Evolutionary conservation across 1,284 basidiomycete genomes (phyloP), one percentile per base, ranked within the genome.

Genomic region (Trichosporon coremiiforme): DNA sequence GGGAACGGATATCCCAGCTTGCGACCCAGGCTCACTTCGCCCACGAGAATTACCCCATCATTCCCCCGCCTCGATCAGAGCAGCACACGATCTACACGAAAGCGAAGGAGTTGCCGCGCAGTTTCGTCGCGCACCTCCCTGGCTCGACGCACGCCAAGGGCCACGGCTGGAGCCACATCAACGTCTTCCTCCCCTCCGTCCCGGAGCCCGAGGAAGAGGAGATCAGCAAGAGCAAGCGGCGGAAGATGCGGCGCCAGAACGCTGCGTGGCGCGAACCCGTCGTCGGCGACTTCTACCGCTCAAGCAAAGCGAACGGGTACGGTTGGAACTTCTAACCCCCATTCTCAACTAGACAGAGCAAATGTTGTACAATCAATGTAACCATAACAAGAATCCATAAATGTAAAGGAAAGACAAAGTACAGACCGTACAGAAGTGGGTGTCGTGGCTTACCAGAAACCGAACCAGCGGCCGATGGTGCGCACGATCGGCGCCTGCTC

Each of bases 381-480:
- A 53, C 20, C 50, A 7, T 25, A 25, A 53, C 50, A 53, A 53
- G 50, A 53, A 53, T 53, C 22, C 50, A 53, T 62, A 33, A 62
- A n/a, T 35, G 33, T 25, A 35, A 35, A 35, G 33, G 57, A 35
- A 4, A 62, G 57, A 62, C 29, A 62, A 60, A 60, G 15, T 62
- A 62, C 57, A 31, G 36, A 62, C 31, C 31, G 15, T 62, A 62
- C 57, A 31, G 36, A 33, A 13, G 4, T 9, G 15, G 31, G 31
- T 29, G 9, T 35, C 33, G 33, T 35, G 33, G 17, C 25, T 15
- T 35, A 62, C 66, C 63, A 70, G 38, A 65, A 60, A 15, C 69
- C 66, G 12, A 70, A 25, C 66, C 66, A 70, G 55, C 69, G 66
- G 31, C 64, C 63, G 29, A 70, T 45, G 13, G 69, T 41, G 41